phyloP scores from a whole-genome alignment of 805 yeast genomes.

The Candida boidinii region DNA sequence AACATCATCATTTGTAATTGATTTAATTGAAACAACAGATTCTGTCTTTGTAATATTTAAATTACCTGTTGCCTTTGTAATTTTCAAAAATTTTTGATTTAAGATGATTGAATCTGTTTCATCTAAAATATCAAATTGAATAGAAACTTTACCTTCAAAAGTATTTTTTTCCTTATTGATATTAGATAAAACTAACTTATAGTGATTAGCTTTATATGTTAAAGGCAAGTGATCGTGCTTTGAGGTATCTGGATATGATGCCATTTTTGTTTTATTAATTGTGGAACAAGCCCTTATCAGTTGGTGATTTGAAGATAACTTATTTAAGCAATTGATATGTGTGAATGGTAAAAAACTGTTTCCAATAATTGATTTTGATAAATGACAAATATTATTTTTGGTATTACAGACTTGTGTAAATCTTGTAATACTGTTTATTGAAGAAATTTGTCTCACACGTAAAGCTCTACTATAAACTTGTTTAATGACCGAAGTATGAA shows the following conservation, averaged over 20 bases:
- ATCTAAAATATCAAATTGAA: conserved; percentile 36
- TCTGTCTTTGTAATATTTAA: conserved; percentile 18
- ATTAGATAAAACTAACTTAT: conserved; percentile 51
- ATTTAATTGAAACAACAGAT: conserved; percentile 12
- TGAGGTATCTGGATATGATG: conserved; percentile 25
- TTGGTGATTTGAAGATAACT: too few relatives aligned
- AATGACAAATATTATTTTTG: too few relatives aligned
- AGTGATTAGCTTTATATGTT: conserved; percentile 65
- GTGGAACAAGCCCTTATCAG: too few relatives aligned
- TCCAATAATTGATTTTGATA: too few relatives aligned
- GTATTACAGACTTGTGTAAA: too few relatives aligned
- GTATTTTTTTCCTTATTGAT: conserved; percentile 43
- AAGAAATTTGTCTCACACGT: too few relatives aligned
- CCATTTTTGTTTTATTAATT: not conserved
- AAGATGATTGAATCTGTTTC: conserved; percentile 37
- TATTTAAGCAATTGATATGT: too few relatives aligned
- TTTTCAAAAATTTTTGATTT: conserved; percentile 36
- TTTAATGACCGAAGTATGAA: too few relatives aligned
- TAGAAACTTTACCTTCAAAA: conserved; percentile 38
- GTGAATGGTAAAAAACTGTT: too few relatives aligned
- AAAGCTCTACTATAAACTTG: too few relatives aligned
- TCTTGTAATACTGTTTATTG: too few relatives aligned
- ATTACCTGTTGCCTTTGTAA: conserved; percentile 16
- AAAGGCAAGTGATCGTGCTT: conserved; percentile 35
- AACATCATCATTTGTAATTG: conserved; percentile 28